Base-by-base conservation (phyloP, 495 filamentous ascomycete genomes). In the Lasiosphaeria hispida region DNA sequence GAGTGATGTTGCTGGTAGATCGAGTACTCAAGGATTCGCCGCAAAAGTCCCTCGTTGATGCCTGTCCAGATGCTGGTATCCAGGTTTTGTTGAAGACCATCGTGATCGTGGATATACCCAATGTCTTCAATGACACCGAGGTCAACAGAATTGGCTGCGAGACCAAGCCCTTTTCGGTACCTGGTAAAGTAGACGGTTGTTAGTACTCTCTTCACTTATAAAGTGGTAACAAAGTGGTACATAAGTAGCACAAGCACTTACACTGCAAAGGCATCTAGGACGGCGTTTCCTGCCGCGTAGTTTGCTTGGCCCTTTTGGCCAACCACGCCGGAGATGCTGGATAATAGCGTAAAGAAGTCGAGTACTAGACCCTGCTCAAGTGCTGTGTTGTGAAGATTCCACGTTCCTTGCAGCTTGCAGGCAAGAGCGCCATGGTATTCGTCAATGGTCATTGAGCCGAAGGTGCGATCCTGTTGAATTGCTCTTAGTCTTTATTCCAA, bases 221-320 rank as follows among this genome's bases (percentile, higher is more conserved):
- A 30, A 30, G 5, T 30, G 2, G 23, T 30, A 30, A 5, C 5
- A 30, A 5, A 30, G 23, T 30, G 23, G 5, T 30, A 30, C 23
- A 2, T 2, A 30, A 30, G 23, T 30, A 5, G 5, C 23, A 30
- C 23, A 5, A 30, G 23, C 2, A 30, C 23, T 30, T 30, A 30
- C 23, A 30, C 23, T 30, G 63, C 70, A 45, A 80, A 72, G 5
- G 74, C 73, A 42, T 81, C 82, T 1, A 82, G 69, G 63, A 80
- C 85, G n/a, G 80, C 76, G 62, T 84, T 85, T 11, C 75, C 81
- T 4, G 80, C 79, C 7, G 80, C 74, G 63, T 87, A 87, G 9
- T 80, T 79, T 11, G 80, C 73, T 67, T 87, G 85, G 0, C 77
- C 77, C 34, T 69, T 60, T n/a, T 69, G 77, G 3, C 85, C 85